phyloP scores from a whole-genome alignment of 2,329 filamentous ascomycete genomes.

The Cryphonectria parasitica region DNA sequence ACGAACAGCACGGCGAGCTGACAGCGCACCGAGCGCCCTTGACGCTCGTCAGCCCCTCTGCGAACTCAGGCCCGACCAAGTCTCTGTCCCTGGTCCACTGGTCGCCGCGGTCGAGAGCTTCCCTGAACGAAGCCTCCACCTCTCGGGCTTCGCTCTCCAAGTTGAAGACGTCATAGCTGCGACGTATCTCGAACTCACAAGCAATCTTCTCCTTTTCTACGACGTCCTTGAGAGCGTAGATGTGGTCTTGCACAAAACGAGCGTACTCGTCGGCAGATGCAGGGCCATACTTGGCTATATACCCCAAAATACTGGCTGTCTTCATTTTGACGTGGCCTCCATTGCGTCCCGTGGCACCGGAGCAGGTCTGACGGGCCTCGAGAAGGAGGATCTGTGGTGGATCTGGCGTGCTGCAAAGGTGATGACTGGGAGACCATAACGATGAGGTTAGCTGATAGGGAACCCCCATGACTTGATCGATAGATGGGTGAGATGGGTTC shows the following conservation, averaged over 20 bases:
- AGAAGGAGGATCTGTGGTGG: slow-evolving; percentile 22
- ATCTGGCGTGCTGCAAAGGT: slow-evolving; percentile 19
- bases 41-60: slow-evolving; percentile 24
- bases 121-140: slow-evolving; percentile 16
- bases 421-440: slow-evolving; percentile 12
- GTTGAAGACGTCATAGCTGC: slow-evolving; percentile 25
- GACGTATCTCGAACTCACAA: slow-evolving; percentile 25
- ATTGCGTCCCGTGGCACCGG: slow-evolving; percentile 27
- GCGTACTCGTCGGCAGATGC: slow-evolving; percentile 16
- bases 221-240: slow-evolving; percentile 23
- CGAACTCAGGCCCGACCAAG: slow-evolving; percentile 17
- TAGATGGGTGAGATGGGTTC: not conserved
- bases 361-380: slow-evolving; percentile 28
- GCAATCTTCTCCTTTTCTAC: slow-evolving; percentile 19
- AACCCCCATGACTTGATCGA: too few relatives aligned
- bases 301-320: slow-evolving; percentile 6
- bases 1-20: slow-evolving; percentile 20
- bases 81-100: slow-evolving; percentile 23
- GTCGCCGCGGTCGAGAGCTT: slow-evolving; percentile 15
- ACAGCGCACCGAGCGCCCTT: slow-evolving; percentile 17
- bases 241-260: slow-evolving; percentile 20
- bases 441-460: not conserved
- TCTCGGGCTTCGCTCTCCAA: slow-evolving; percentile 11
- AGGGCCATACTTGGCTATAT: slow-evolving; percentile 9
- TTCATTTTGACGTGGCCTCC: slow-evolving; percentile 24